Evolutionary conservation across 257 asterid genomes (phyloP), one percentile per base, ranked within the genome.

Genomic region (Osmanthus fragrans): DNA sequence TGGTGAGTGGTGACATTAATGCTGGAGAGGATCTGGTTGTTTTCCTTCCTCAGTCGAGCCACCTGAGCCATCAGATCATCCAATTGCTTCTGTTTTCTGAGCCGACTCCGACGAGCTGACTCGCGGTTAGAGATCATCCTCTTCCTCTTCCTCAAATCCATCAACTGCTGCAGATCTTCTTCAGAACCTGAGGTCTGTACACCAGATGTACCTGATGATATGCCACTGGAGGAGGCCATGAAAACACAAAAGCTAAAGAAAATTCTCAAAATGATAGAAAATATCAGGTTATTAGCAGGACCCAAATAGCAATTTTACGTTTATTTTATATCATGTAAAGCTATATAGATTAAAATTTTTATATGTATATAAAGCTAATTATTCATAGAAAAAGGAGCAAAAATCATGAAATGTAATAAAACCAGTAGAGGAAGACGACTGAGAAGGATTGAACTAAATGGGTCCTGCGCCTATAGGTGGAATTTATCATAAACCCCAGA

Each of bases 111-210:
- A 39, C 99, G 83, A 51, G 99, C 99, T 71, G 99, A 94, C 73
- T 96, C 99, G 2, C 99, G 86, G 78, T 96, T 96, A 10, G 99
- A 96, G 30, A 92, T 90, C 99, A 90, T 96, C 23, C 99, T 73
- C 71, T 94, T 93, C 51, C 94, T 76, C 83, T 94, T 96, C 78
- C 97, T 83, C 34, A 85, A 83, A 67, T 96, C 99, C 91, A 93
- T 89, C 77, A 88, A 5, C 39, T 51, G 88, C 88, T 82, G 89
- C 47, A 89, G 84, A 79, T 88, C 90, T 54, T 87, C 95, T n/a
- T 86, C 97, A 11, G 96, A 92, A 8, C 92, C 92, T 0, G 97
- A 92, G 74, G 81, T 92, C 73, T 80, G 93, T 1, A 80, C 30
- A 77, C 86, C 88, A 4, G 91, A 84, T 63, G 96, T 88, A 47